A percentile compares a stretch with the other conserved stretches of the same genome.
phyloP scores from a whole-genome alignment of 2,329 filamentous ascomycete species.

The Stemphylium beticola region DNA sequence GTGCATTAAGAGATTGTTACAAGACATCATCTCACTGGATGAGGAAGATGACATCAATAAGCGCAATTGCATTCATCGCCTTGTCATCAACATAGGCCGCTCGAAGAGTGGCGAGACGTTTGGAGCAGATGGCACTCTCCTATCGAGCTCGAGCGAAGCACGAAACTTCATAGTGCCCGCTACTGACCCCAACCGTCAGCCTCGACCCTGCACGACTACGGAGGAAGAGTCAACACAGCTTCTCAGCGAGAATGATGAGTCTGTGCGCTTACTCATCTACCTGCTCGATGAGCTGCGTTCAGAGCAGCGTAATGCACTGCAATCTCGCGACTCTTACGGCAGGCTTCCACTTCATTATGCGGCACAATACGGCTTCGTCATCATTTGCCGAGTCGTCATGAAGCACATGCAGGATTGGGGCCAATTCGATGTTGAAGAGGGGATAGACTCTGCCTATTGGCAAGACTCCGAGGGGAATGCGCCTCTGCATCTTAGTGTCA shows the following conservation, averaged over 20 bases:
- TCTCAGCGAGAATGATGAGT: conserved; percentile 72
- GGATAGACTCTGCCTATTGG: conserved; percentile 87
- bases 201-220: conserved; percentile 67
- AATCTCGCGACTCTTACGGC: conserved; percentile 76
- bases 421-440: conserved; percentile 81
- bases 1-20: conserved; percentile 75
- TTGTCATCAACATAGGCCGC: conserved; percentile 90
- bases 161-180: conserved; percentile 82
- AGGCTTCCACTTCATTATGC: conserved; percentile 90
- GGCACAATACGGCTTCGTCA: conserved; percentile 90
- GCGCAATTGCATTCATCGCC: conserved; percentile 88
- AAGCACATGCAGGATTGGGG: conserved; percentile 87
- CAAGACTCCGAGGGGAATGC: conserved; percentile 92
- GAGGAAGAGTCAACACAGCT: conserved; percentile 68
- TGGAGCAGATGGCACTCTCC: conserved; percentile 58
- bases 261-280: conserved; percentile 70
- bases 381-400: conserved; percentile 88
- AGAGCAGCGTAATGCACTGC: conserved; percentile 71
- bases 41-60: conserved; percentile 93
- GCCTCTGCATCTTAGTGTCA: conserved; percentile 88
- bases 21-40: conserved; percentile 72
- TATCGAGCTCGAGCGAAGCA: conserved; percentile 60
- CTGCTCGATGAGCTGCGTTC: conserved; percentile 71
- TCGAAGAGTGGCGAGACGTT: conserved; percentile 63
- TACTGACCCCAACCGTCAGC: conserved; percentile 68